phyloP scores from a whole-genome alignment of 2,329 filamentous ascomycete species.

The Sporothrix dimorphospora region DNA sequence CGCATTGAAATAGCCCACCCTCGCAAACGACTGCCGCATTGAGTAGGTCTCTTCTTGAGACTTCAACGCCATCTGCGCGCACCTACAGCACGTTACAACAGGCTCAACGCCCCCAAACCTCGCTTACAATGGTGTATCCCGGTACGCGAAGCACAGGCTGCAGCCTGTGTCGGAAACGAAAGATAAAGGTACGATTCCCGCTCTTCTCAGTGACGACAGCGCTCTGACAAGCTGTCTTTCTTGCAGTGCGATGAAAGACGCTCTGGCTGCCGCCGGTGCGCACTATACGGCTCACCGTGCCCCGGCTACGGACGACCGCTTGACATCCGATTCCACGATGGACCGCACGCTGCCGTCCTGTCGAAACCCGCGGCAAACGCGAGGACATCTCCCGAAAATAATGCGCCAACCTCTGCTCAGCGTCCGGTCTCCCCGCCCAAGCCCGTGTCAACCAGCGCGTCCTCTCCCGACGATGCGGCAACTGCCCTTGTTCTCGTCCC shows the following conservation, averaged over 20 bases:
- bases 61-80: background rate
- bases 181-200: conserved; percentile 9
- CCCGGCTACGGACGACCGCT: conserved; percentile 16
- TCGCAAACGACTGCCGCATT: conserved; percentile 15
- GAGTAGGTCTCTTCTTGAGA: background rate
- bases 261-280: conserved; percentile 7
- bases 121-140: conserved; percentile 2
- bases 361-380: background rate
- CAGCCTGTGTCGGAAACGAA: conserved; percentile 8
- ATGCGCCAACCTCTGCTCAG: background rate
- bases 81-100: background rate
- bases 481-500: background rate
- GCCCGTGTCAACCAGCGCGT: background rate
- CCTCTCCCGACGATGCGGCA: background rate
- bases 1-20: background rate
- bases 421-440: background rate
- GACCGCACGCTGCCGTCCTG: background rate
- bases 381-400: background rate
- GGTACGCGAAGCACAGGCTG: conserved; percentile 14
- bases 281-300: background rate
- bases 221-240: background rate
- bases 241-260: conserved; percentile 14
- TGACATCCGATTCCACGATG: conserved; percentile 14
- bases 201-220: background rate
- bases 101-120: background rate